Base-by-base conservation (phyloP, 2,329 filamentous ascomycete genomes). In the Cytospora paraplurivora region DNA sequence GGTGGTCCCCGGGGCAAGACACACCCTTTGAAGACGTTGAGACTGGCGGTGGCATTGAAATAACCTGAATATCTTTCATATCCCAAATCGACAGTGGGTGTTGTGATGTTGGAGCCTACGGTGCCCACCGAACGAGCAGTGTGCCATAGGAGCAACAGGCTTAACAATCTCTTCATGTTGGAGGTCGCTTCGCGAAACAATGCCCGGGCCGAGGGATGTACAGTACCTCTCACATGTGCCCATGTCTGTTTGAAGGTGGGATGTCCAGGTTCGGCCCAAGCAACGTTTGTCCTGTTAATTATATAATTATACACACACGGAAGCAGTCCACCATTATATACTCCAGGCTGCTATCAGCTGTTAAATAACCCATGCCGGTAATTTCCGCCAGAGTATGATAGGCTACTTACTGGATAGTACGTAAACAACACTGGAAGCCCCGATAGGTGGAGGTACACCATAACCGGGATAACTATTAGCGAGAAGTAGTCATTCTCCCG, bases 1-100 rank as follows among this genome's bases (percentile, higher is more conserved):
- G 15, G 7, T 33, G 15, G 15, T 11, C 3, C 15, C 4, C 12
- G 38, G 3, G 32, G 12, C 15, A 2, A 33, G 5, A 44, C 21
- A 19, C 38, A 56, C 59, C 59, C 59, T 37, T 62, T 62, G 21
- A 56, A 62, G 19, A 62, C 34, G 7, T 62, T 62, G 21, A 57
- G 17, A 12, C 51, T 13, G 3, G 59, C 32, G 13, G 41, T 56
- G 15, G 51, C 33, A 34, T 62, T 62, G n/a, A 56, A 52, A n/a
- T 62, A 62, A 15, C 59, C 59, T 17, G 50, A 10, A 12, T 62
- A 62, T 7, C 56, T 44, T 19, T 54, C 59, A n/a, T 62, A 62
- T n/a, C 41, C 59, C 12, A 62, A 8, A 50, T 62, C 59, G 32
- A 62, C 32, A 32, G 27, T 56, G 8, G 17, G 59, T 44, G 41